A percentile compares a stretch with the other conserved stretches of the same genome.
Evolutionary conservation across 1,139 yeast genomes (phyloP).

Genomic region (Casaregolazyma suthepensis): DNA sequence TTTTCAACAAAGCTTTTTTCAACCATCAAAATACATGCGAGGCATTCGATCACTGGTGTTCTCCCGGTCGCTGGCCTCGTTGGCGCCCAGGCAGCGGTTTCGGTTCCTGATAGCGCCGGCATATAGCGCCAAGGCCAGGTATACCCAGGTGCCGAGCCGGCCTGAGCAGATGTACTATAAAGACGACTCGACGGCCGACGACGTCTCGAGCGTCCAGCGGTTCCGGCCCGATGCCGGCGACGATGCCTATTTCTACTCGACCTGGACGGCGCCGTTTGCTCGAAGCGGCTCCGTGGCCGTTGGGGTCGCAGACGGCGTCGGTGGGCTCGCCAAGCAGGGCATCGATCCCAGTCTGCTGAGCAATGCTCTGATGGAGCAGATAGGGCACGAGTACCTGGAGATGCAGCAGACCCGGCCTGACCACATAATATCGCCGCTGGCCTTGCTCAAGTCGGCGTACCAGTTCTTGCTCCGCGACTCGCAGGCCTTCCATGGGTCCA

Average conservation of each 20-base stretch:
- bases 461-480: constrained; percentile 46
- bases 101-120: constrained; percentile 16
- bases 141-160: constrained; percentile 1
- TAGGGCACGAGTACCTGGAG: constrained; percentile 21
- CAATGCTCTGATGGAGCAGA: constrained; percentile 31
- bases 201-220: constrained; percentile 5
- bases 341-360: constrained; percentile 58
- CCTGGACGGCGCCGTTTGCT: constrained; percentile 29
- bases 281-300: constrained; percentile 49
- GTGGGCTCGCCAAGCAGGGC: constrained; percentile 94
- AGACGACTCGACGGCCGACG: constrained; percentile 1
- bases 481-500: constrained; percentile 83
- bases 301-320: constrained; percentile 97
- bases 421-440: constrained; percentile 38
- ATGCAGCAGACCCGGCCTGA: constrained; percentile 9
- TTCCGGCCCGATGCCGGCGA: constrained; percentile 55
- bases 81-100: constrained; percentile 5
- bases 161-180: constrained; percentile 1
- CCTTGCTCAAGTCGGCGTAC: constrained; percentile 52
- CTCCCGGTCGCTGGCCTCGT: neutral
- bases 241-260: constrained; percentile 67
- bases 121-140: constrained; percentile 16
- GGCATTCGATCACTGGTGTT: neutral
- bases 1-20: neutral
- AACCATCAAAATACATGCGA: neutral